phyloP scores from a whole-genome alignment of 441 rosid genomes.

The Daphne laureola region DNA sequence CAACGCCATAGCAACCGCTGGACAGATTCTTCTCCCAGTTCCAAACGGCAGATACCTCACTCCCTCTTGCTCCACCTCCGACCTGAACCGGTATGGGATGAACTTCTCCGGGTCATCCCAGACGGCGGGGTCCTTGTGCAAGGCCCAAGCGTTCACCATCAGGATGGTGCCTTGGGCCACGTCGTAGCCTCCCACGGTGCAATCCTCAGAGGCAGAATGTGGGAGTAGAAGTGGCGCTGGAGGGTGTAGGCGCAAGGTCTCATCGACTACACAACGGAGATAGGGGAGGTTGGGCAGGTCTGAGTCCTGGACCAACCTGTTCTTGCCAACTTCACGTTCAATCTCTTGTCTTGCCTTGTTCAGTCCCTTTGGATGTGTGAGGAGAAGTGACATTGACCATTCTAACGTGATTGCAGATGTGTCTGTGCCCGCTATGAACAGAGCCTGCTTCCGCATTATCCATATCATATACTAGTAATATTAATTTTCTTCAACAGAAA shows the following conservation, averaged over 20 bases:
- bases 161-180: slow-evolving; percentile 24
- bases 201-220: slow-evolving; percentile 18
- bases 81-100: slow-evolving; percentile 22
- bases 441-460: slow-evolving; percentile 1
- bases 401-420: slow-evolving; percentile 12
- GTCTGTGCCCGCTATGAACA: slow-evolving; percentile 16
- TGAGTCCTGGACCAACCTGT: slow-evolving; percentile 15
- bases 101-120: slow-evolving; percentile 18
- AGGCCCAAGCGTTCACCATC: slow-evolving; percentile 17
- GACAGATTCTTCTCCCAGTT: slow-evolving; percentile 31
- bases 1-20: slow-evolving; percentile 28
- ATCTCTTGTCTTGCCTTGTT: slow-evolving; percentile 20
- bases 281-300: slow-evolving; percentile 22
- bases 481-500: too few species aligned
- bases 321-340: slow-evolving; percentile 10
- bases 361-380: slow-evolving; percentile 10
- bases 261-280: slow-evolving; percentile 17
- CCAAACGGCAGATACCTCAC: slow-evolving; percentile 16
- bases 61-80: slow-evolving; percentile 7
- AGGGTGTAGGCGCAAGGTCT: slow-evolving; percentile 15
- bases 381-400: slow-evolving; percentile 15
- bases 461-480: too few species aligned
- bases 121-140: slow-evolving; percentile 15
- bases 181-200: slow-evolving; percentile 17
- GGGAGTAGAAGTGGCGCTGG: slow-evolving; percentile 16